phyloP scores from a whole-genome alignment of 495 filamentous ascomycete genomes.

The Gamarada debralockiae region DNA sequence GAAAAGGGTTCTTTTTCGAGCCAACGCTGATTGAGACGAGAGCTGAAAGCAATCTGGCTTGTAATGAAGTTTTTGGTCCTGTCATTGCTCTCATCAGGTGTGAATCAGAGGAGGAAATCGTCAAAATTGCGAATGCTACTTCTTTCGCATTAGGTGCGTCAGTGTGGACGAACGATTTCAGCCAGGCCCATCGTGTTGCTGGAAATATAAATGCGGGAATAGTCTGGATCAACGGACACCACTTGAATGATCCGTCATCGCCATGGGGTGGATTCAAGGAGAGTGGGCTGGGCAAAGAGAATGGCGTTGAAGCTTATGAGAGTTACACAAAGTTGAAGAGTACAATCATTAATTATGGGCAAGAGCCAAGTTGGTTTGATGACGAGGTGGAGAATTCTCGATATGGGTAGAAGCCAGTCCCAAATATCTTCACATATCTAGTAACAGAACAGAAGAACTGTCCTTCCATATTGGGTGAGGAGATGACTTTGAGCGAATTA shows the following conservation, averaged over 20 bases:
- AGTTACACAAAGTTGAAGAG: slow-evolving; percentile 79
- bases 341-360: slow-evolving; percentile 54
- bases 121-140: slow-evolving; percentile 79
- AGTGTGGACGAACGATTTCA: slow-evolving; percentile 55
- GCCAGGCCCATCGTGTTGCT: slow-evolving; percentile 53
- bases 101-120: slow-evolving; percentile 75
- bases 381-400: slow-evolving; percentile 37
- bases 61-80: slow-evolving; percentile 60
- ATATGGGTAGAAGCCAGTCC: slow-evolving; percentile 51
- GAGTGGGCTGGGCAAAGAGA: slow-evolving; percentile 87
- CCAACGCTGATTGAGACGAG: slow-evolving; percentile 48
- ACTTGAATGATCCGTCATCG: slow-evolving; percentile 60
- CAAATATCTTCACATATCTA: too few species aligned
- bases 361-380: slow-evolving; percentile 46
- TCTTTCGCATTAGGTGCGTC: slow-evolving; percentile 60
- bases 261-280: slow-evolving; percentile 92
- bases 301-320: slow-evolving; percentile 86
- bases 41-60: slow-evolving; percentile 27
- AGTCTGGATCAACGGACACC: slow-evolving; percentile 61
- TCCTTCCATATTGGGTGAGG: too few species aligned
- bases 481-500: too few species aligned
- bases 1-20: slow-evolving; percentile 53
- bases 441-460: too few species aligned
- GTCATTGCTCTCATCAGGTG: slow-evolving; percentile 77
- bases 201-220: slow-evolving; percentile 55